Evolutionary conservation across 768 basidiomycete species (phyloP), one percentile per base, ranked within the genome.

Genomic region (Phaeolepiota aurea): DNA sequence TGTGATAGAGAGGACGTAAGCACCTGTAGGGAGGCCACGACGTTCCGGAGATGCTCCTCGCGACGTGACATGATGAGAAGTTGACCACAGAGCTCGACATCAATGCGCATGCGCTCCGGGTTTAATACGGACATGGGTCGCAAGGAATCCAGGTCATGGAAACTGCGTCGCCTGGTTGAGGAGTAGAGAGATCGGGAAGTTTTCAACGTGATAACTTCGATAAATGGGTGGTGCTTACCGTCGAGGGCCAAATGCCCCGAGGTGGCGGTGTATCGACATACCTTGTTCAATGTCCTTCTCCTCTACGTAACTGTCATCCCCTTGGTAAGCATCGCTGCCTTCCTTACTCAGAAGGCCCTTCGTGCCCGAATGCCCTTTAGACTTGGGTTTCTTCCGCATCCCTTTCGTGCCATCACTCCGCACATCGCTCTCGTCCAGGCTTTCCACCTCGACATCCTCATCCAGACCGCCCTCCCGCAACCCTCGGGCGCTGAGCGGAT

Each of bases 21-120:
- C 32, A 73, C 83, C 53, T 74, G 64, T 22, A 86, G 65, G 49
- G 76, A 79, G 13, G 68, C 62, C 10, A 79, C 52, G 20, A 86
- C 76, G 52, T 83, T 81, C 40, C 62, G 65, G 23, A 89, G 62
- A 55, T 88, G 85, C 43, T 68, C 64, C 53, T 81, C 79, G 50
- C 86, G 69, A 32, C 86, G 64, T 22, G 62, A 64, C 76, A 87
- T 76, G 48, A 82, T 71, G 15, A 89, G 64, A 35, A 84, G 55
- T 52, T 88, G 81, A 3, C 82, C 83, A 51, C 81, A 81, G 12
- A 89, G 66, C 50, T 82, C 84, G 25, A 87, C 87, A 50, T 89
- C 87, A 31, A 85, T 76, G 37, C 70, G 73, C 82, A 89, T 84
- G 50, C 73, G 66, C 41, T 87, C 81, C 4, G 69, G 45, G 2